These are phyloP conservation scores for Pulveroboletus sp. DNA, from an alignment of 768 basidiomycete genomes.

Conservation along the genomic window DNA sequence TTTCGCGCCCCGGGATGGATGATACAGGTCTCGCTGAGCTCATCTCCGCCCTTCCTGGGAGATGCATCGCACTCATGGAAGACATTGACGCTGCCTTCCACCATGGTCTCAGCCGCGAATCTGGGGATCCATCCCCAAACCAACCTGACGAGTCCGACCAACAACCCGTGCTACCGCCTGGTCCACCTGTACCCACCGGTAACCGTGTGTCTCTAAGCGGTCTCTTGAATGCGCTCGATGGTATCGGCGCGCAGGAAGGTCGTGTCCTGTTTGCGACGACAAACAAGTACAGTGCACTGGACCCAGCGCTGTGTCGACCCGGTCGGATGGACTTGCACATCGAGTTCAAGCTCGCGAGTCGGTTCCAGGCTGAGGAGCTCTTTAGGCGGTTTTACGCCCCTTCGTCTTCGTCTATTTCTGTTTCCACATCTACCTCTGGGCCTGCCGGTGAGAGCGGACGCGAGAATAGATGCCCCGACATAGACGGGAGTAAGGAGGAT, in stretches of 20 bases:
- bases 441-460: background rate
- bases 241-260: conserved; percentile 77
- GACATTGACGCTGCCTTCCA: conserved; percentile 79
- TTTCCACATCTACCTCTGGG: background rate
- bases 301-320: conserved; percentile 70
- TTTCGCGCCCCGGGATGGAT: conserved; percentile 60
- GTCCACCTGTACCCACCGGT: conserved; percentile 10
- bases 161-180: conserved; percentile 8
- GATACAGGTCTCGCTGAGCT: conserved; percentile 56
- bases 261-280: conserved; percentile 77
- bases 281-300: conserved; percentile 66
- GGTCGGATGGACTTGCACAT: conserved; percentile 80
- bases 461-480: background rate
- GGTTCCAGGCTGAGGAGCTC: conserved; percentile 60
- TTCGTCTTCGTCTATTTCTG: background rate
- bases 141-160: conserved; percentile 1
- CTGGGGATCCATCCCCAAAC: background rate
- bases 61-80: conserved; percentile 77
- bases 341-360: conserved; percentile 72
- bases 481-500: background rate
- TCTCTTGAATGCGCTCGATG: conserved; percentile 75
- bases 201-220: conserved; percentile 63
- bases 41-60: conserved; percentile 60
- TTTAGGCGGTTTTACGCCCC: conserved; percentile 68
- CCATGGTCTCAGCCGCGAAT: conserved; percentile 38